Conservation (phyloP, 1,139 yeast genomes). For the Protomyces macrosporus region DNA sequence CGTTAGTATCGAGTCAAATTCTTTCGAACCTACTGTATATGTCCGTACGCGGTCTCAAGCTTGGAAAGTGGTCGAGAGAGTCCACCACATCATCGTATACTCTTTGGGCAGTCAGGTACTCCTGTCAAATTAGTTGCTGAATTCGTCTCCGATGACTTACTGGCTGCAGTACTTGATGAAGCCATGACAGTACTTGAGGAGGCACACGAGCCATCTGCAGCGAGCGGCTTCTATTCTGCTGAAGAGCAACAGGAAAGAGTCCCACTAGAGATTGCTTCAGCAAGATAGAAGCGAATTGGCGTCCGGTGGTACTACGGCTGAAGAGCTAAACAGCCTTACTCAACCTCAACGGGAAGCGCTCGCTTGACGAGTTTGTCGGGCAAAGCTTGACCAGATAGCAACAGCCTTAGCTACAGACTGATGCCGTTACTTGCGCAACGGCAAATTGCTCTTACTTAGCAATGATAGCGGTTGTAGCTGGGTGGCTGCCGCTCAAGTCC, state of each 20-base stretch:
- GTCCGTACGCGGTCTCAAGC: constrained; percentile 64
- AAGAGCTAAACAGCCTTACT: neutral
- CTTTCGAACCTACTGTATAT: constrained; percentile 46
- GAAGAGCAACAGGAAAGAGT: no score
- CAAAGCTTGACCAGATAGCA: no score
- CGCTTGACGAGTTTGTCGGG: neutral
- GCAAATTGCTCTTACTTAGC: no score
- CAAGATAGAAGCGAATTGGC: no score
- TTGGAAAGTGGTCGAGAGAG: constrained; percentile 48
- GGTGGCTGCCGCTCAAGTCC: no score
- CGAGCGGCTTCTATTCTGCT: no score
- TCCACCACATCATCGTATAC: constrained; percentile 60
- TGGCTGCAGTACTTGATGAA: constrained; percentile 50
- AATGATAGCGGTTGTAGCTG: no score
- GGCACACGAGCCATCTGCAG: neutral
- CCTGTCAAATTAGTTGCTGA: constrained; percentile 4
- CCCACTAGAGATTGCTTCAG: no score
- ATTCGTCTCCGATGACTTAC: constrained; percentile 35
- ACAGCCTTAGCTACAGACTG: no score
- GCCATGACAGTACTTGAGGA: constrained; percentile 47
- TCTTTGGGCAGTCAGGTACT: constrained; percentile 41
- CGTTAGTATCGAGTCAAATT: neutral
- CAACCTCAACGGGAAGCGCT: neutral
- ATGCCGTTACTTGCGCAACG: no score
- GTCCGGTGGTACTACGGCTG: no score